phyloP scores from a whole-genome alignment of 1,284 basidiomycete genomes.

The Anthracocystis panici-leucophaei region DNA sequence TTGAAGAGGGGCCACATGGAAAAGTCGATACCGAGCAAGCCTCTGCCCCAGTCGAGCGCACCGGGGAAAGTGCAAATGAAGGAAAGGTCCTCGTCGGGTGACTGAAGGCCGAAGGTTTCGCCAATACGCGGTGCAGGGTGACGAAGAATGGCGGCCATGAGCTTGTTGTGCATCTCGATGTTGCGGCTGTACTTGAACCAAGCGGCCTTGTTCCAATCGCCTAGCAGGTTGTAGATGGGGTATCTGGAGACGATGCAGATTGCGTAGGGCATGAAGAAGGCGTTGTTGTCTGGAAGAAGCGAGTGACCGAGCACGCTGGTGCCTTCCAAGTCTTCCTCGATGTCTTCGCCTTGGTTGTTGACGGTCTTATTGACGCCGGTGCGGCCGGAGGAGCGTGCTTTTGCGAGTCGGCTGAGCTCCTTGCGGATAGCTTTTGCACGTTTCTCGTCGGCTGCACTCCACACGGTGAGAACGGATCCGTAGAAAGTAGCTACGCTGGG shows the following conservation, averaged over 20 bases:
- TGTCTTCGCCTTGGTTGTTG: slow-evolving; percentile 38
- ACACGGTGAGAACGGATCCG: slow-evolving; percentile 59
- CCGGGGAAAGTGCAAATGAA: slow-evolving; percentile 70
- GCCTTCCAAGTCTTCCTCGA: slow-evolving; percentile 42
- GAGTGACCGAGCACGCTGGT: slow-evolving; percentile 36
- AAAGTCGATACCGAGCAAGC: slow-evolving; percentile 74
- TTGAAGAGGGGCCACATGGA: slow-evolving; percentile 98
- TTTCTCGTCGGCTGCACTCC: slow-evolving; percentile 60
- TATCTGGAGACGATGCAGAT: slow-evolving; percentile 66
- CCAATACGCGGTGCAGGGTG: slow-evolving; percentile 65
- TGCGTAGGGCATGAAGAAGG: slow-evolving; percentile 67
- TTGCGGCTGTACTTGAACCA: slow-evolving; percentile 70
- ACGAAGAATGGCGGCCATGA: slow-evolving; percentile 69
- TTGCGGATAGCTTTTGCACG: slow-evolving; percentile 58
- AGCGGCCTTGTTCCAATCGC: slow-evolving; percentile 68
- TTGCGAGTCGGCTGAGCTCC: slow-evolving; percentile 56
- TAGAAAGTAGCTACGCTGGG: slow-evolving; percentile 58
- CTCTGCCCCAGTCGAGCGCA: slow-evolving; percentile 71
- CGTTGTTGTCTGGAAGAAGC: slow-evolving; percentile 59
- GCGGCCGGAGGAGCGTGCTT: slow-evolving; percentile 30
- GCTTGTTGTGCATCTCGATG: slow-evolving; percentile 68
- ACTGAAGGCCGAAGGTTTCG: slow-evolving; percentile 57
- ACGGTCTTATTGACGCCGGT: slow-evolving; percentile 21
- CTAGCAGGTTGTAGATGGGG: slow-evolving; percentile 68
- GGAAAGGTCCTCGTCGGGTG: slow-evolving; percentile 65